Percentiles rank a stretch among this genome's conserved stretches.
phyloP scores from a whole-genome alignment of 768 basidiomycete genomes.

The Royoungia palumana region DNA sequence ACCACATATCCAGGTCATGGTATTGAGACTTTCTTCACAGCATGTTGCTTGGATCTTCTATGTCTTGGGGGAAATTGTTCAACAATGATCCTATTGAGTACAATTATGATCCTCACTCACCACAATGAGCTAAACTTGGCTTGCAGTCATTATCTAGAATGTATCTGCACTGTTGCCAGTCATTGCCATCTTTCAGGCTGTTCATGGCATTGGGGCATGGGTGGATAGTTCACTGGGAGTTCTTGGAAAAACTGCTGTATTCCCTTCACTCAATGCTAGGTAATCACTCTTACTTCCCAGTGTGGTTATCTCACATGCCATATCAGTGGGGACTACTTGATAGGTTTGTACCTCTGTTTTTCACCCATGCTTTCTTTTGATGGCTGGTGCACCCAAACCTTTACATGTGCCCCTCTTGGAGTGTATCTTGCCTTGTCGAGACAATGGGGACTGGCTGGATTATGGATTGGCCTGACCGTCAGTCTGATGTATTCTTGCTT shows the following conservation, averaged over 20 bases:
- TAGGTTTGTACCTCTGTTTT: constrained; percentile 29
- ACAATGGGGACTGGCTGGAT: constrained; percentile 24
- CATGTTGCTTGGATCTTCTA: constrained; percentile 42
- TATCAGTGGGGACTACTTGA: constrained; percentile 16
- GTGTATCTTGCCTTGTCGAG: constrained; percentile 18
- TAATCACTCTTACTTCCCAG: constrained; percentile 1
- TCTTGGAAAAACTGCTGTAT: constrained; percentile 20
- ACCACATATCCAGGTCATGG: no score
- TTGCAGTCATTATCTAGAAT: constrained; percentile 36
- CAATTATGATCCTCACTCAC: neutral
- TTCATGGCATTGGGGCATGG: constrained; percentile 22
- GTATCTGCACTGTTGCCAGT: constrained; percentile 56
- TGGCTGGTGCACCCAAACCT: neutral
- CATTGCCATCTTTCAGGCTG: constrained; percentile 24
- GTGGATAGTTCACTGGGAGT: constrained; percentile 15
- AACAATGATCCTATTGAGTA: constrained; percentile 47
- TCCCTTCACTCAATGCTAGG: constrained; percentile 24
- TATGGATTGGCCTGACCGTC: constrained; percentile 22
- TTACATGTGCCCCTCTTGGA: constrained; percentile 33
- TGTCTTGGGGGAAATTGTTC: constrained; percentile 57
- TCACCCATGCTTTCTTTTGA: neutral
- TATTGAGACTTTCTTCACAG: constrained; percentile 19
- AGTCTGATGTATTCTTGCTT: constrained; percentile 22
- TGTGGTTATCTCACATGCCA: constrained; percentile 3
- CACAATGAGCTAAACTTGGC: neutral